These are phyloP conservation scores for Scleromitrula shiraiana DNA, from an alignment of 2,329 filamentous ascomycete species.

Conservation along the genomic window DNA sequence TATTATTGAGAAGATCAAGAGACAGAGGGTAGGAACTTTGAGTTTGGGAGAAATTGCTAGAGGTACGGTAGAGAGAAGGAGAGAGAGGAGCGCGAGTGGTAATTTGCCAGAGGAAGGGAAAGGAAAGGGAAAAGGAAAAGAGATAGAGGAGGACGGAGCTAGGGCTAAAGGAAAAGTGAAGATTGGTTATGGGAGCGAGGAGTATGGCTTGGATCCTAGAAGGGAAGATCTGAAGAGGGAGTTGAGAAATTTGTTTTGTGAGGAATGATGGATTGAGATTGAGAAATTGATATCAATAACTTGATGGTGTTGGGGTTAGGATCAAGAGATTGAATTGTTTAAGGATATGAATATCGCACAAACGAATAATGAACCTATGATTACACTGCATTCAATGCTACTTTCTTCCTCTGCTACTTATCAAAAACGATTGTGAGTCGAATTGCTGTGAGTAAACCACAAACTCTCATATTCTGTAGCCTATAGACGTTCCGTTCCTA, in stretches of 20 bases:
- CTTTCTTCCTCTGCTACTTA: too few species aligned
- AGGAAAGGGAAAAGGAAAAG: neutral
- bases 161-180: neutral
- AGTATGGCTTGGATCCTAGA: slow-evolving; percentile 9
- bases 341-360: too few species aligned
- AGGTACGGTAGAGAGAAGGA: slow-evolving; percentile 1
- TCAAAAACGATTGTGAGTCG: too few species aligned
- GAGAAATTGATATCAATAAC: neutral
- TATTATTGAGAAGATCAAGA: slow-evolving; percentile 21
- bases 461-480: neutral
- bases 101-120: neutral
- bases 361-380: too few species aligned
- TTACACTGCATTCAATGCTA: too few species aligned
- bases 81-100: neutral
- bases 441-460: too few species aligned
- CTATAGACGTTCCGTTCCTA: neutral
- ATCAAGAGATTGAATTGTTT: too few species aligned
- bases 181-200: slow-evolving; percentile 2
- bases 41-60: slow-evolving; percentile 2
- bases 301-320: too few species aligned
- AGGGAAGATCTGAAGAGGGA: slow-evolving; percentile 19
- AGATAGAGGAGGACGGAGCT: neutral
- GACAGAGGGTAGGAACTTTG: slow-evolving; percentile 11
- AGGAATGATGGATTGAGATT: slow-evolving; percentile 4
- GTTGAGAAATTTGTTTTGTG: slow-evolving; percentile 18